Evolutionary conservation across 768 basidiomycete genomes (phyloP).

Genomic region (Cystobasidium onofrii): DNA sequence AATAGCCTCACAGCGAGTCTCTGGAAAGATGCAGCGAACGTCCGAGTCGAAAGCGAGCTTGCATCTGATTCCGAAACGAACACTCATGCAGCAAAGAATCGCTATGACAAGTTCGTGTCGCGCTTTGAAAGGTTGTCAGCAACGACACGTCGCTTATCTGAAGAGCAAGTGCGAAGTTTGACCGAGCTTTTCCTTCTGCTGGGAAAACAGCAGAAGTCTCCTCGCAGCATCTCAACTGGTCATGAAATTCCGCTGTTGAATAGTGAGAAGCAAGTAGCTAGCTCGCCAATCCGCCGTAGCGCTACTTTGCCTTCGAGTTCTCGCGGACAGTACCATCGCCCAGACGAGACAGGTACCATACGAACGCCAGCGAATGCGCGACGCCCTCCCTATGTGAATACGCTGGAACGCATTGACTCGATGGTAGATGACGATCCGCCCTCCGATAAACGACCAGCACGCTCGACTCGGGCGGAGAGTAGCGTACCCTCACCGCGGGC

Average conservation of each 20-base stretch:
- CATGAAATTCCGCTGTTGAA: not conserved
- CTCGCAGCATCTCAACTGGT: not conserved
- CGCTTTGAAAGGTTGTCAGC: not conserved
- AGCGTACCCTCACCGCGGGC: constrained; percentile 9
- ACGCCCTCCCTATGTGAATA: not conserved
- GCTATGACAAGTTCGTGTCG: not conserved
- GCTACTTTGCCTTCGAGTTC: not conserved
- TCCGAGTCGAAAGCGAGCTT: not conserved
- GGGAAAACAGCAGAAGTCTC: not conserved
- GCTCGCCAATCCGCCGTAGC: not conserved
- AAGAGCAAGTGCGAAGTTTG: constrained; percentile 12
- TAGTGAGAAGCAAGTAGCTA: not conserved
- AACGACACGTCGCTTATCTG: not conserved
- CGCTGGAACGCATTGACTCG: not conserved
- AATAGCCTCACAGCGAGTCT: not conserved
- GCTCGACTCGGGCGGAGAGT: not conserved
- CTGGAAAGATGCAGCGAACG: not conserved
- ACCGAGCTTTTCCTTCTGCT: constrained; percentile 11
- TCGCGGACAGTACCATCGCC: not conserved
- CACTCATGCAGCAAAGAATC: not conserved
- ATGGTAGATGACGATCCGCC: not conserved
- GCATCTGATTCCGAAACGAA: not conserved
- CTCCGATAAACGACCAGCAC: not conserved
- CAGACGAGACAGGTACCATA: not conserved
- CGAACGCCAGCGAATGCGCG: not conserved